These are phyloP conservation scores for Penicillium sp. DNA, from an alignment of 2,329 filamentous ascomycete genomes.

Conservation along the genomic window DNA sequence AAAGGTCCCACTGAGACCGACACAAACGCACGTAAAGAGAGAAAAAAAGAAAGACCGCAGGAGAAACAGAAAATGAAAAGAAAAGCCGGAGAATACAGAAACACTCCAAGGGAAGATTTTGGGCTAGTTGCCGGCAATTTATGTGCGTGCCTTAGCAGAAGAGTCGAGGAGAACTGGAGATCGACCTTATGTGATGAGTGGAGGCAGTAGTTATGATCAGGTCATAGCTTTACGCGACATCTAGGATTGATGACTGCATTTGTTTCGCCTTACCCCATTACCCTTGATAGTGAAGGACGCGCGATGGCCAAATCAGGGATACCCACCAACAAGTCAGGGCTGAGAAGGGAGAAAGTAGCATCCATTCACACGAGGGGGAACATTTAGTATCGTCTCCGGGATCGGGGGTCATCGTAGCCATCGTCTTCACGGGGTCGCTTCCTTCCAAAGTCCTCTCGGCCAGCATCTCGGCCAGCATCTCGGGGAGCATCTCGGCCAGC, in stretches of 20 bases:
- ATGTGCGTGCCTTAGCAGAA: constrained; percentile 4
- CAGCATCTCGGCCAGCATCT: constrained; percentile 28
- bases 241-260: constrained; percentile 31
- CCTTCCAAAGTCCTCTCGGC: constrained; percentile 57
- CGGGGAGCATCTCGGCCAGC: constrained; percentile 56
- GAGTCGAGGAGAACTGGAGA: background rate
- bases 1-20: constrained; percentile 8
- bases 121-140: constrained; percentile 1
- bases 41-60: constrained; percentile 20
- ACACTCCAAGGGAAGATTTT: constrained; percentile 13
- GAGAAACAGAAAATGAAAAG: constrained; percentile 19
- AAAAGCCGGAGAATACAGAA: constrained; percentile 26
- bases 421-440: constrained; percentile 74
- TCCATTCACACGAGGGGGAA: constrained; percentile 7
- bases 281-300: constrained; percentile 24
- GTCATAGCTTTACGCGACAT: constrained; percentile 1
- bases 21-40: constrained; percentile 29
- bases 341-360: constrained; percentile 17
- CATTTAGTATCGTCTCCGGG: constrained; percentile 59
- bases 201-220: background rate
- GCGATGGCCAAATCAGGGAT: constrained; percentile 35
- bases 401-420: constrained; percentile 72
- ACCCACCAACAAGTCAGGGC: constrained; percentile 45
- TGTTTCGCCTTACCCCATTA: constrained; percentile 38
- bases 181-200: constrained; percentile 1